Conservation (phyloP, 2,329 filamentous ascomycete genomes). For the Aspergillus puulaauensis region DNA sequence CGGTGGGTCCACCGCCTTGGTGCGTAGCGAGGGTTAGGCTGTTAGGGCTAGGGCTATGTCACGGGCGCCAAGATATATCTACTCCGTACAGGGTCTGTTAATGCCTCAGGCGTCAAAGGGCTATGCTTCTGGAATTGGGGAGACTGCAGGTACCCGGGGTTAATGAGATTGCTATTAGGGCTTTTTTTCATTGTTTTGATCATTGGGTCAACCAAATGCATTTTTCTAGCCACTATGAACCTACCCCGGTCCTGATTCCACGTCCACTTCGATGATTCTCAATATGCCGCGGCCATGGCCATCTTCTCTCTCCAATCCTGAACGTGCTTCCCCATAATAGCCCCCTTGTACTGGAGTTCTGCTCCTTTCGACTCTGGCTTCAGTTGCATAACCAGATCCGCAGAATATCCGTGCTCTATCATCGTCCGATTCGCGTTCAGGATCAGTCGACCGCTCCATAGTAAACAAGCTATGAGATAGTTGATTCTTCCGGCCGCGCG, state of each 20-base stretch:
- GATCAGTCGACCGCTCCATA: not conserved
- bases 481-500: not conserved
- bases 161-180: not conserved
- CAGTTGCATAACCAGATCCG: constrained; percentile 12
- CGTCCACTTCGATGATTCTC: constrained; percentile 24
- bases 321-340: not conserved
- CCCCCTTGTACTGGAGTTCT: not conserved
- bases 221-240: not conserved
- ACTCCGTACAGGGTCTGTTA: not conserved
- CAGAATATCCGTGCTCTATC: constrained; percentile 8
- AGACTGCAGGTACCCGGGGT: not conserved
- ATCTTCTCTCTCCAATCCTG: not conserved
- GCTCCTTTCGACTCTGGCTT: constrained; percentile 11
- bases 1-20: constrained; percentile 20
- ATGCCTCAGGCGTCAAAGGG: constrained; percentile 9
- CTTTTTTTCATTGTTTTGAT: not conserved
- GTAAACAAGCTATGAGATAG: not conserved
- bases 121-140: not conserved
- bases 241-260: constrained; percentile 18
- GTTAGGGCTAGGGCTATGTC: constrained; percentile 37
- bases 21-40: constrained; percentile 41
- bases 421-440: constrained; percentile 9
- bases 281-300: constrained; percentile 11
- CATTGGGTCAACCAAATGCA: too few relatives aligned
- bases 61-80: not conserved